A percentile compares a stretch with the other conserved stretches of the same genome.
Conservation (phyloP, 305 asterid species). For the Fraxinus paxiana region DNA sequence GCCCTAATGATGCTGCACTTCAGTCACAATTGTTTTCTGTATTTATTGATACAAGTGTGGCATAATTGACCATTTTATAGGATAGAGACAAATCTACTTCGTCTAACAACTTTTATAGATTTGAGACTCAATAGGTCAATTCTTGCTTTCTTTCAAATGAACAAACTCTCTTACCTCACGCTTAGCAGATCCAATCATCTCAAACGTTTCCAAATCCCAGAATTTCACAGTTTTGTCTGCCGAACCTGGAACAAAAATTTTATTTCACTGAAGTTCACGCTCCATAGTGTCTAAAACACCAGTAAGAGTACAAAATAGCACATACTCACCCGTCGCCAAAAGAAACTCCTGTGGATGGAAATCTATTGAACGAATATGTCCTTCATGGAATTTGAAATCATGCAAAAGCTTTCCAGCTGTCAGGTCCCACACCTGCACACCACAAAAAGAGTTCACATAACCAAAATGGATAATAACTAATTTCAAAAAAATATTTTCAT, state of each 20-base stretch:
- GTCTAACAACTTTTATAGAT: neutral
- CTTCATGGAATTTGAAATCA: slow-evolving; percentile 89
- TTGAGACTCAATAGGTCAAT: neutral
- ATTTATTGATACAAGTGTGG: neutral
- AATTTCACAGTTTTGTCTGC: slow-evolving; percentile 93
- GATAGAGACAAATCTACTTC: neutral
- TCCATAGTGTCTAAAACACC: slow-evolving; percentile 12
- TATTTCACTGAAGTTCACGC: neutral
- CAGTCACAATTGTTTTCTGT: neutral
- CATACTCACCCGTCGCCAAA: slow-evolving; percentile 76
- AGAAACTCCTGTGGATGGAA: slow-evolving; percentile 97
- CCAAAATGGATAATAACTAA: slow-evolving; percentile 8
- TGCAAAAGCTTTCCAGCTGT: slow-evolving; percentile 98
- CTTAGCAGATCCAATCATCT: slow-evolving; percentile 92
- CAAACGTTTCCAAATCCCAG: slow-evolving; percentile 99
- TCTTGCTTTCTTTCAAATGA: slow-evolving; percentile 7
- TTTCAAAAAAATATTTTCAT: slow-evolving; percentile 4
- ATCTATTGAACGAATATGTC: slow-evolving; percentile 82
- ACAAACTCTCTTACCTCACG: slow-evolving; percentile 60
- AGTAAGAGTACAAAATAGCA: slow-evolving; percentile 10
- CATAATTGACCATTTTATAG: slow-evolving; percentile 9
- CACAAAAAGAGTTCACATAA: slow-evolving; percentile 21
- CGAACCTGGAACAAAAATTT: slow-evolving; percentile 61
- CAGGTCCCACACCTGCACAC: slow-evolving; percentile 88
- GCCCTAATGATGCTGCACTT: neutral